Conservation (phyloP, 2,329 filamentous ascomycete species). For the Pestalotiopsis sp. region DNA sequence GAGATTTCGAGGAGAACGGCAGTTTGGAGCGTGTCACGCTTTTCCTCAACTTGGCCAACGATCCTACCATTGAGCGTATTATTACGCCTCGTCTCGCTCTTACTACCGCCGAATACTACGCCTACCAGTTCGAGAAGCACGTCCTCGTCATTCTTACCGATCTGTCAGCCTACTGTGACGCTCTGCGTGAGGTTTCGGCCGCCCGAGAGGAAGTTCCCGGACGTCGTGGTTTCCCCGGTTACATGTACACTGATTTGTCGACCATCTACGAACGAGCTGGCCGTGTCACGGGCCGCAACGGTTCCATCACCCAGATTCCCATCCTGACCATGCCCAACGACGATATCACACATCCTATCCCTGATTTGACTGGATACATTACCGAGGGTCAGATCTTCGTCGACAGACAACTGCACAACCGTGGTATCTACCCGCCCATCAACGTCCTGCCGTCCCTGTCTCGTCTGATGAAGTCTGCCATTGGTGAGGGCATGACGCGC, state of each 20-base stretch:
- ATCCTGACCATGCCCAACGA: constrained; percentile 99
- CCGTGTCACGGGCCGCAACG: constrained; percentile 94
- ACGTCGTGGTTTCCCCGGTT: constrained; percentile 99
- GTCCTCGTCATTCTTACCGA: constrained; percentile 98
- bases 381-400: constrained; percentile 99
- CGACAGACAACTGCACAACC: constrained; percentile 91
- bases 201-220: constrained; percentile 98
- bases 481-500: constrained; percentile 94
- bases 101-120: constrained; percentile 99
- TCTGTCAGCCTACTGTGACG: constrained; percentile 97
- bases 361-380: constrained; percentile 98
- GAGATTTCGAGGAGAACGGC: constrained; percentile 98
- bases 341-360: constrained; percentile 98
- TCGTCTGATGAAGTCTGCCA: constrained; percentile 99
- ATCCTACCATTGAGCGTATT: constrained; percentile 99
- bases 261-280: constrained; percentile 99
- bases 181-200: constrained; percentile 96
- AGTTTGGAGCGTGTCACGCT: constrained; percentile 96
- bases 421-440: constrained; percentile 97
- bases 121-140: constrained; percentile 99
- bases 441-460: constrained; percentile 97
- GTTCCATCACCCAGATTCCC: constrained; percentile 98
- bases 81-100: constrained; percentile 98
- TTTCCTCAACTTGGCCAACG: constrained; percentile 98
- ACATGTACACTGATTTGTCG: constrained; percentile 99